Evolutionary conservation across 2,329 filamentous ascomycete species (phyloP).

Genomic region (Aphanoascus verrucosus): DNA sequence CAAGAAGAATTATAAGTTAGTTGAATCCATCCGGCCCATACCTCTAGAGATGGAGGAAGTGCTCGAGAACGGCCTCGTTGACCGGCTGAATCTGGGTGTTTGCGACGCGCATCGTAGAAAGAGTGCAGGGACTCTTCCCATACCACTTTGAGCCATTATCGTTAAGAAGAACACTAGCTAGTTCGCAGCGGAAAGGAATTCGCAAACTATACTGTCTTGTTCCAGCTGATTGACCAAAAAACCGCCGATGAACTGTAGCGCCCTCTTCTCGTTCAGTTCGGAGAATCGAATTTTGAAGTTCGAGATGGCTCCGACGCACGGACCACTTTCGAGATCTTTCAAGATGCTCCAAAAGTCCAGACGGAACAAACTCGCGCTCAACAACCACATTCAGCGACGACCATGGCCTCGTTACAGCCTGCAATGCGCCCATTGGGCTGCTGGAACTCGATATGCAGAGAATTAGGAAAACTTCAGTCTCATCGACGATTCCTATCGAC

Average conservation of each 20-base stretch:
- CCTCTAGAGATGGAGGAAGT: constrained; percentile 25
- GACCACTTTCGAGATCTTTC: constrained; percentile 15
- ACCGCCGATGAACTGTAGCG: neutral
- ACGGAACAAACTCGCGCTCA: constrained; percentile 9
- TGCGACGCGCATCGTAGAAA: constrained; percentile 28
- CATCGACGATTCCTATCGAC: constrained; percentile 42
- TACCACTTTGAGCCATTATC: constrained; percentile 31
- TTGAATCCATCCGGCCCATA: constrained; percentile 17
- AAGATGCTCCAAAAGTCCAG: constrained; percentile 12
- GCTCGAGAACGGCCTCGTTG: constrained; percentile 22
- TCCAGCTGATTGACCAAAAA: neutral
- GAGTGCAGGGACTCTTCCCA: constrained; percentile 27
- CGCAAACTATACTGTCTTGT: neutral
- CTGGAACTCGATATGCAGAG: constrained; percentile 55
- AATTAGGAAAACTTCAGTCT: constrained; percentile 40
- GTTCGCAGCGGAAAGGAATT: neutral
- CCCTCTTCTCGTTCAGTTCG: neutral
- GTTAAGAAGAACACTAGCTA: neutral
- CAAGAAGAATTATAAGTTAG: neutral
- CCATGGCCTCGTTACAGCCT: constrained; percentile 49
- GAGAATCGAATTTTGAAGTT: constrained; percentile 2
- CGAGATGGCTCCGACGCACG: constrained; percentile 8
- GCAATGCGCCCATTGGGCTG: constrained; percentile 57
- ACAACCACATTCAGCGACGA: constrained; percentile 12
- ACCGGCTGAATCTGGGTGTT: constrained; percentile 18